These are phyloP conservation scores for Penicillium flavigenum DNA, from an alignment of 495 filamentous ascomycete genomes.

Conservation along the genomic window DNA sequence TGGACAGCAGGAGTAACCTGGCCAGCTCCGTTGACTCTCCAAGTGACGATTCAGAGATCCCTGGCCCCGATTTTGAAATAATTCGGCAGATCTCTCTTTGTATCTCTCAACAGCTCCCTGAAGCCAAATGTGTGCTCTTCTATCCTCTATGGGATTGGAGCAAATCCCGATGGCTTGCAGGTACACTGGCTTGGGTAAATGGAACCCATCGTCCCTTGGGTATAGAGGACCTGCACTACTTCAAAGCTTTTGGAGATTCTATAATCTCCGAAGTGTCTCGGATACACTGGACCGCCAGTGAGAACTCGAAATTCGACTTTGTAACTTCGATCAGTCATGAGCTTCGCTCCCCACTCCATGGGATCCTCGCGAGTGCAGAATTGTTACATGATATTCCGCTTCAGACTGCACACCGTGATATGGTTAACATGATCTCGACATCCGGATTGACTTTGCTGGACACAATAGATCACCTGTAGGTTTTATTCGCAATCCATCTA, in stretches of 20 bases:
- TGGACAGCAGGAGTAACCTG: constrained; percentile 3
- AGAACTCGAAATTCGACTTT: constrained; percentile 65
- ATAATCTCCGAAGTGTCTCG: constrained; percentile 61
- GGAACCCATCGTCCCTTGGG: constrained; percentile 43
- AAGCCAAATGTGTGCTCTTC: constrained; percentile 54
- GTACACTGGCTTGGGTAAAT: constrained; percentile 56
- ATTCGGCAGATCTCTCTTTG: constrained; percentile 1
- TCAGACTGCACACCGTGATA: constrained; percentile 52
- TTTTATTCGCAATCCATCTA: background rate
- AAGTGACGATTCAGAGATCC: constrained; percentile 15
- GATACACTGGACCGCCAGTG: constrained; percentile 46
- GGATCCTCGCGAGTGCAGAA: constrained; percentile 64
- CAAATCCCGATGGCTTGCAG: constrained; percentile 61
- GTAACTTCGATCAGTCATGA: constrained; percentile 74
- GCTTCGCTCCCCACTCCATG: constrained; percentile 68
- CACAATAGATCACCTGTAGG: constrained; percentile 23
- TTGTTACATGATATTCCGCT: constrained; percentile 59
- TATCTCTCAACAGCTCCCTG: constrained; percentile 37
- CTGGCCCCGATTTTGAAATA: background rate
- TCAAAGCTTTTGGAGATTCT: constrained; percentile 59
- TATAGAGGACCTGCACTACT: constrained; percentile 51
- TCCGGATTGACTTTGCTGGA: constrained; percentile 39
- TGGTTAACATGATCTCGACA: constrained; percentile 61
- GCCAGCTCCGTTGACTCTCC: background rate
- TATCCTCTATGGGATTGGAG: constrained; percentile 63